Conservation (phyloP, 1,284 basidiomycete species). For the Trichosporon sp. region DNA sequence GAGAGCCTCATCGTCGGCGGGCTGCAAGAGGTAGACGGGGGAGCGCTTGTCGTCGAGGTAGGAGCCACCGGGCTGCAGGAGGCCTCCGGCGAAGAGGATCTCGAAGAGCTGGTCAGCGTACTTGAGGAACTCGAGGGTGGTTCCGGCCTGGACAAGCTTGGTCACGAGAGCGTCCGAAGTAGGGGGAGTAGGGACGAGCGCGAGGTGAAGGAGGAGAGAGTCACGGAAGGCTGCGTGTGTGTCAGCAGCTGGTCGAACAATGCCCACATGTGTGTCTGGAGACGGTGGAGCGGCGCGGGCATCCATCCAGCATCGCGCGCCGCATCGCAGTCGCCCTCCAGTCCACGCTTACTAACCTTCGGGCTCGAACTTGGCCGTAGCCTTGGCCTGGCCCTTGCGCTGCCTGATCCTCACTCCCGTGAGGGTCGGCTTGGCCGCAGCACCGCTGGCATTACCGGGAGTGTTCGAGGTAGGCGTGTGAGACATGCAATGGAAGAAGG, state of each 20-base stretch:
- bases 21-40: constrained; percentile 44
- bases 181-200: constrained; percentile 73
- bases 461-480: constrained; percentile 44
- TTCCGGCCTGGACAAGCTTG: constrained; percentile 84
- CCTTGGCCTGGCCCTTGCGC: constrained; percentile 52
- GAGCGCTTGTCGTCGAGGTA: constrained; percentile 75
- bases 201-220: constrained; percentile 87
- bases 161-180: constrained; percentile 54
- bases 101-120: constrained; percentile 96
- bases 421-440: constrained; percentile 50
- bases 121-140: constrained; percentile 86
- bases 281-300: neutral
- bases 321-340: neutral
- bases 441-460: constrained; percentile 45
- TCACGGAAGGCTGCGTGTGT: constrained; percentile 76
- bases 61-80: constrained; percentile 89
- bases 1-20: constrained; percentile 17
- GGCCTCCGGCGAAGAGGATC: constrained; percentile 85
- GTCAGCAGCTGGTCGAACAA: neutral
- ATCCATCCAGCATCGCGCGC: neutral
- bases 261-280: neutral
- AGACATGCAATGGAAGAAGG: constrained; percentile 42
- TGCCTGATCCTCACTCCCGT: constrained; percentile 54
- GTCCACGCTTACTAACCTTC: constrained; percentile 44
- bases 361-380: constrained; percentile 56